Base-by-base conservation (phyloP, 1,284 basidiomycete species). In the Inonotus obliquus region DNA sequence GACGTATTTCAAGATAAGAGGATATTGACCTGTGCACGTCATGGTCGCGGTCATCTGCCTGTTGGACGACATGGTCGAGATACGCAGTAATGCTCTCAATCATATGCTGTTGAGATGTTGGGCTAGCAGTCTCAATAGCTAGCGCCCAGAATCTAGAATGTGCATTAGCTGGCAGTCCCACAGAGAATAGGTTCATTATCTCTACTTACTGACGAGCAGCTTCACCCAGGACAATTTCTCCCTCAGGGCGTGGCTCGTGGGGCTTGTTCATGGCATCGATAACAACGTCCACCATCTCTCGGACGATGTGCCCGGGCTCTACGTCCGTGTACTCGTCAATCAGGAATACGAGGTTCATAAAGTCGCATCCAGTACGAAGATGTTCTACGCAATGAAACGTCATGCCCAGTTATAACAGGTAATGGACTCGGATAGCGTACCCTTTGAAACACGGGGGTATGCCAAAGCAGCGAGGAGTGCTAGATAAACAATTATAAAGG, bases 81-180 rank as follows among this genome's bases (percentile, higher is more conserved):
- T 84, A 85, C 13, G 80, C 67, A 27, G 74, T 76, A 64, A 84
- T 71, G 1, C 77, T 80, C 61, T 84, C 79, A 66, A 83, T 82
- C 71, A 86, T 84, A n/a, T 83, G 79, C 25, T 73, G 71, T 60
- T 81, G 83, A 19, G 75, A 75, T 3, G 82, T 81, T 7, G 77
- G 77, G 2, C 79, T 79, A 21, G 80, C 81, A 10, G 76, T 77
- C 39, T 72, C 68, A 48, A 81, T 77, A 66, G 79, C 79, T 38
- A 81, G 78, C 60, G 73, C 65, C 76, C 84, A 85, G 67, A 80
- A 84, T 63, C 83, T 85, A 63, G 19, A 1, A 38, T n/a, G 45
- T 4, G 23, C 35, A 27, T 7, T 21, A 13, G 32, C 6, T n/a
- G 32, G n/a, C n/a, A n/a, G n/a, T n/a, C 35, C 67, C 13, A 62